These are phyloP conservation scores for Solanum hybrid DNA, from an alignment of 305 asterid genomes.

Conservation along the genomic window DNA sequence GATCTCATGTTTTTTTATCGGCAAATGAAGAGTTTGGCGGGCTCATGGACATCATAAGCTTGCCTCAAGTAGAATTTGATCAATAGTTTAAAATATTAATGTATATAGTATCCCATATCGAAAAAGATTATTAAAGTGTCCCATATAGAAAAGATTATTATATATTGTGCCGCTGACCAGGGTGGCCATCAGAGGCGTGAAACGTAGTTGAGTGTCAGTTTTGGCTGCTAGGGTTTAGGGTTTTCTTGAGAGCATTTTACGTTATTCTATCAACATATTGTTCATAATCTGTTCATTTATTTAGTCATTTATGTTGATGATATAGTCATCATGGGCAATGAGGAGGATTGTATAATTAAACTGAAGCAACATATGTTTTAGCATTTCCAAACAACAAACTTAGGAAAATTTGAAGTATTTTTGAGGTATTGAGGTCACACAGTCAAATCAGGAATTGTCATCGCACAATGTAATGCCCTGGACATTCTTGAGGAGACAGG, in stretches of 20 bases:
- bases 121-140: neutral
- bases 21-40: slow-evolving; percentile 5
- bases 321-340: neutral
- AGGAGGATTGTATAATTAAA: neutral
- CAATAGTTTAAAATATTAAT: neutral
- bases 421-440: neutral
- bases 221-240: neutral
- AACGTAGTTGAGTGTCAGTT: neutral
- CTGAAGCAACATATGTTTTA: neutral
- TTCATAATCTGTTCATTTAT: neutral
- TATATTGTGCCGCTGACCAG: neutral
- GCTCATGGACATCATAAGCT: slow-evolving; percentile 8
- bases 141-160: neutral
- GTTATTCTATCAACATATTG: neutral
- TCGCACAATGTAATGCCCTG: neutral
- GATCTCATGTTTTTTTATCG: neutral
- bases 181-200: neutral
- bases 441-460: neutral
- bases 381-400: neutral
- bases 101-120: neutral
- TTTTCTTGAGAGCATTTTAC: neutral
- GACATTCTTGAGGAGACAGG: neutral
- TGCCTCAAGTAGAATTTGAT: neutral
- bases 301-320: neutral
- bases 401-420: neutral